phyloP scores from a whole-genome alignment of 768 basidiomycete genomes.

The Leccinellum luteum region DNA sequence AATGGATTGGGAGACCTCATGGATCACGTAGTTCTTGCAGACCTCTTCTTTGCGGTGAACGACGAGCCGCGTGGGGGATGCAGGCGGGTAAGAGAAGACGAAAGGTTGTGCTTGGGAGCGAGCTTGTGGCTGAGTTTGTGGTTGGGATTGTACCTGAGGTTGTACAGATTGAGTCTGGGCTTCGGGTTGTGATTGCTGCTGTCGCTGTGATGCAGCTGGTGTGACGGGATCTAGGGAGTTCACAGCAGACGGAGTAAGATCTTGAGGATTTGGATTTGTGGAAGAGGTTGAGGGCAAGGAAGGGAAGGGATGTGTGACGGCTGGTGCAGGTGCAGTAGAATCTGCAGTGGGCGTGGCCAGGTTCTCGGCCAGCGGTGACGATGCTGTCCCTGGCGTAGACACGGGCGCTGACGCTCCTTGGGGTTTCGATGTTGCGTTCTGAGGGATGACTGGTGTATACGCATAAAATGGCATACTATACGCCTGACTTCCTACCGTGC shows the following conservation, averaged over 20 bases:
- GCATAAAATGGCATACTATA: conserved; percentile 29
- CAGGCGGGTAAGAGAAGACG: conserved; percentile 9
- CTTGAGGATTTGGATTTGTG: neutral
- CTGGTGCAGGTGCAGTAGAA: neutral
- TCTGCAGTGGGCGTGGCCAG: neutral
- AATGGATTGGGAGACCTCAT: conserved; percentile 52
- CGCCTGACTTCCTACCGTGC: conserved; percentile 15
- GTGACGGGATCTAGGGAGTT: neutral
- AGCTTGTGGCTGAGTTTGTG: neutral
- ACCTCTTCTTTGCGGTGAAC: conserved; percentile 46
- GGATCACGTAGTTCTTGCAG: conserved; percentile 68
- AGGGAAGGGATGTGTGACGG: neutral
- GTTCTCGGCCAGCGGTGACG: neutral
- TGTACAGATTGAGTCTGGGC: neutral
- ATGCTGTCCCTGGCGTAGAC: neutral
- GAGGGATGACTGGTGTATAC: conserved; percentile 17
- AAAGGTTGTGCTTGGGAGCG: neutral
- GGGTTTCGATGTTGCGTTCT: conserved; percentile 8
- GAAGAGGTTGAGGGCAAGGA: neutral
- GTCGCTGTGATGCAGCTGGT: neutral
- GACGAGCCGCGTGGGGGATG: conserved; percentile 12
- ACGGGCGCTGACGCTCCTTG: neutral
- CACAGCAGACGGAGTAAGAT: neutral
- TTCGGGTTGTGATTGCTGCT: conserved; percentile 1
- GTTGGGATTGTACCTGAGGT: neutral